Conservation (phyloP, 2,329 filamentous ascomycete genomes). For the Zymoseptoria tritici region DNA sequence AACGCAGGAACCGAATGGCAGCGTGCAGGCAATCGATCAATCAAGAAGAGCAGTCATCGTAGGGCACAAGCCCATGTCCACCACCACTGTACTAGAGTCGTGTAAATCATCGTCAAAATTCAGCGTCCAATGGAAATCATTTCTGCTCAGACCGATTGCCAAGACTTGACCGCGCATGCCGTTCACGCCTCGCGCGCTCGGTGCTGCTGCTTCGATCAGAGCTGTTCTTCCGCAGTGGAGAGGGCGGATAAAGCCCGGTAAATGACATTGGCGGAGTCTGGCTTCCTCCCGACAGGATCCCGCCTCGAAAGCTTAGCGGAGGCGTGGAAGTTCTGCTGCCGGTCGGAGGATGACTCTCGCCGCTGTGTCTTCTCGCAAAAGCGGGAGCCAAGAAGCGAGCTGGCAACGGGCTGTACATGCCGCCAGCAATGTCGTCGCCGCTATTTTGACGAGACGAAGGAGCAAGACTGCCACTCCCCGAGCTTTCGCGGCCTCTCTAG, state of each 20-base stretch:
- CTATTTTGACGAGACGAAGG: neutral
- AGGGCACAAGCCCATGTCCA: neutral
- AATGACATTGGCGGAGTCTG: neutral
- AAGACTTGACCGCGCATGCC: conserved; percentile 2
- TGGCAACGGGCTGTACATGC: neutral
- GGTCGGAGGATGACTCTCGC: neutral
- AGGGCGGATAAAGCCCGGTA: neutral
- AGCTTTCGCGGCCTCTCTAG: conserved; percentile 9
- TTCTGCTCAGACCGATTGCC: neutral
- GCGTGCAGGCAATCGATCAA: neutral
- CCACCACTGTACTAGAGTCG: neutral
- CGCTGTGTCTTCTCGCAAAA: neutral
- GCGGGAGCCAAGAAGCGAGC: neutral
- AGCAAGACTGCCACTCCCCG: neutral
- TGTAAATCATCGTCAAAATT: neutral
- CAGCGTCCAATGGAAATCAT: neutral
- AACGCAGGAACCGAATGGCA: neutral
- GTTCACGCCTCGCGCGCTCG: conserved; percentile 4
- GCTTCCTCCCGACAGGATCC: neutral
- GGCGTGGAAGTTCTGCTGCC: neutral
- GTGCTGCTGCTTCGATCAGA: conserved; percentile 1
- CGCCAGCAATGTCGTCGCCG: neutral
- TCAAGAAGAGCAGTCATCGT: neutral
- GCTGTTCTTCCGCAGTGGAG: conserved; percentile 1
- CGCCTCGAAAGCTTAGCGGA: neutral